Evolutionary conservation across 495 filamentous ascomycete species (phyloP).

Genomic region (Amphirosellinia nigrospora): DNA sequence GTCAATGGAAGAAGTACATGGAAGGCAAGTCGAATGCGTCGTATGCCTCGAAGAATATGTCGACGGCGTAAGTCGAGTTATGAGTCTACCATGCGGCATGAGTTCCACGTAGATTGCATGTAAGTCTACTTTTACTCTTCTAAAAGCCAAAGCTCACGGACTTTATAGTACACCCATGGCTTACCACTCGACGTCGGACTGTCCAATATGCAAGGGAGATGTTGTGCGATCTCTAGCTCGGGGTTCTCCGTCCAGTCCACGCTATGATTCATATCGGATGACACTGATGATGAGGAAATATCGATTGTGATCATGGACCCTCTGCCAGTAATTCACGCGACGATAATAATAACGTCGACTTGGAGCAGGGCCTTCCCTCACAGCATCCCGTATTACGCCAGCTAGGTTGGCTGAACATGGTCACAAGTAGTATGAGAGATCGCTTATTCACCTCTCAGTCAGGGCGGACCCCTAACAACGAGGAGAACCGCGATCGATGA

Average conservation of each 20-base stretch:
- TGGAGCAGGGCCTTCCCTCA: constrained; percentile 37
- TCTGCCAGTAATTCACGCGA: constrained; percentile 32
- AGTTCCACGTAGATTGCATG: constrained; percentile 99
- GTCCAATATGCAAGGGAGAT: constrained; percentile 97
- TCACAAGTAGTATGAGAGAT: constrained; percentile 32
- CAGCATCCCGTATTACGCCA: constrained; percentile 28
- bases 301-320: constrained; percentile 27
- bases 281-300: constrained; percentile 51
- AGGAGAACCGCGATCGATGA: constrained; percentile 25
- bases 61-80: constrained; percentile 91
- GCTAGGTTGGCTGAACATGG: constrained; percentile 32
- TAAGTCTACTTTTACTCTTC: constrained; percentile 59
- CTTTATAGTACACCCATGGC: constrained; percentile 88
- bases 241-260: constrained; percentile 50
- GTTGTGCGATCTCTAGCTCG: constrained; percentile 72
- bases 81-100: constrained; percentile 99
- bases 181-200: constrained; percentile 94
- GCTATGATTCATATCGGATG: constrained; percentile 58
- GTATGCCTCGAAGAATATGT: constrained; percentile 97
- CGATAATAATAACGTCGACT: constrained; percentile 31
- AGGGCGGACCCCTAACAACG: constrained; percentile 13
- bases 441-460: constrained; percentile 24
- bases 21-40: constrained; percentile 92
- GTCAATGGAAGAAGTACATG: constrained; percentile 81
- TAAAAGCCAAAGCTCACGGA: constrained; percentile 30